Conservation (phyloP, 192 early-diverging fungal species). For the Entomortierella beljakovae region DNA sequence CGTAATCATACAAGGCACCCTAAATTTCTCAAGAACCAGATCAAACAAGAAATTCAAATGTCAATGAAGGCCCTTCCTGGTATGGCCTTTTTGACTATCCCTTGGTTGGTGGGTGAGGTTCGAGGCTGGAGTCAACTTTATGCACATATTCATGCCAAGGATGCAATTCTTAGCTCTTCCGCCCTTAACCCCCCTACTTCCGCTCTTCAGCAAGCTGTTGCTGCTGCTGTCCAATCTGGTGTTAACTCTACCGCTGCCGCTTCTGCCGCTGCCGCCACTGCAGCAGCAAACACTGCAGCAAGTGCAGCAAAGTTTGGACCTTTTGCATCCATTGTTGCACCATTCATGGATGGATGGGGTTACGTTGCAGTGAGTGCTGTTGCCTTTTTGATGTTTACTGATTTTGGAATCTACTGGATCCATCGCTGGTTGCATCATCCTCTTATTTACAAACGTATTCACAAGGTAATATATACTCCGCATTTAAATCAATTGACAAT, state of each 20-base stretch:
- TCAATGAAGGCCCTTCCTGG: constrained; percentile 83
- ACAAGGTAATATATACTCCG: constrained; percentile 70
- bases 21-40: constrained; percentile 92
- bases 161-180: constrained; percentile 23
- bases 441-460: constrained; percentile 86
- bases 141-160: constrained; percentile 57
- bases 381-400: constrained; percentile 92
- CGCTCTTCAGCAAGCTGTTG: constrained; percentile 36
- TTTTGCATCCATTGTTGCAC: constrained; percentile 22
- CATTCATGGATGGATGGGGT: constrained; percentile 68
- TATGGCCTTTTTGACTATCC: constrained; percentile 86
- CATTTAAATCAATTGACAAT: background rate
- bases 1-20: constrained; percentile 92
- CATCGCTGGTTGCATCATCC: constrained; percentile 95
- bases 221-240: constrained; percentile 24
- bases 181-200: constrained; percentile 28
- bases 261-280: constrained; percentile 13
- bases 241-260: constrained; percentile 26
- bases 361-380: constrained; percentile 76
- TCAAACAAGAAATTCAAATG: constrained; percentile 86
- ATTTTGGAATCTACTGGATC: constrained; percentile 97
- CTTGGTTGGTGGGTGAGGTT: constrained; percentile 93
- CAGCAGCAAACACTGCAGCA: constrained; percentile 12
- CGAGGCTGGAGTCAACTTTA: constrained; percentile 90
- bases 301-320: constrained; percentile 34